A percentile compares a stretch with the other conserved stretches of the same genome.
phyloP scores from a whole-genome alignment of 2,329 filamentous ascomycete genomes.

The Fusarium sp. region DNA sequence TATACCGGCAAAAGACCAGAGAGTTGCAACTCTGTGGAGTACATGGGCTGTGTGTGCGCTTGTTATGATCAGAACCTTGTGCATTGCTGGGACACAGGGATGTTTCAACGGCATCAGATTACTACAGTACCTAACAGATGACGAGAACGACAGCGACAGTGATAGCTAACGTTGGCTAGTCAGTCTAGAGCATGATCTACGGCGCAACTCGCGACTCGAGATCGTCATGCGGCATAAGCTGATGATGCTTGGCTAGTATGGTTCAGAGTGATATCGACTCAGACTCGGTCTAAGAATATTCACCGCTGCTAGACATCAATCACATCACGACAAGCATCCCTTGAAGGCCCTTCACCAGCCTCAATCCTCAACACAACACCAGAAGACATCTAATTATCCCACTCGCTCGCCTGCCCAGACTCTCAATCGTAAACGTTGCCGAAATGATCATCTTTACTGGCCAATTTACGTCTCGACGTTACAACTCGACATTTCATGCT shows the following conservation, averaged over 20 bases:
- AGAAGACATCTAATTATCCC: background rate
- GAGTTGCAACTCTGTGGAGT: constrained; percentile 28
- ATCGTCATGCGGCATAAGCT: constrained; percentile 10
- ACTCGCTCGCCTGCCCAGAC: background rate
- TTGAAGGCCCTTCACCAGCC: constrained; percentile 4
- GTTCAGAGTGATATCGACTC: constrained; percentile 7
- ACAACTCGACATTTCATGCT: constrained; percentile 11
- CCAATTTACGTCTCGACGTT: constrained; percentile 2
- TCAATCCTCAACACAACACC: background rate
- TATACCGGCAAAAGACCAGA: constrained; percentile 1
- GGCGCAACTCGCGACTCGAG: background rate
- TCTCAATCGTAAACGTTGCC: constrained; percentile 16
- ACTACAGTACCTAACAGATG: background rate
- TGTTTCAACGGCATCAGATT: constrained; percentile 8
- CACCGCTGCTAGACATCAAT: constrained; percentile 9
- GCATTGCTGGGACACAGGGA: constrained; percentile 24
- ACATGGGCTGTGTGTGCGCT: constrained; percentile 27
- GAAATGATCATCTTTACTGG: constrained; percentile 13
- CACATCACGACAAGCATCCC: constrained; percentile 14
- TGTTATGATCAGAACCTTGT: constrained; percentile 34
- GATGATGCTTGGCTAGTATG: constrained; percentile 9
- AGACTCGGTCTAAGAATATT: constrained; percentile 7
- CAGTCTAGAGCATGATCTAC: background rate
- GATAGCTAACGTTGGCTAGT: background rate
- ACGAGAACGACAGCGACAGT: background rate